Evolutionary conservation across 805 yeast species (phyloP).

Genomic region (Cyberlindnera nakhonratchasimensis): DNA sequence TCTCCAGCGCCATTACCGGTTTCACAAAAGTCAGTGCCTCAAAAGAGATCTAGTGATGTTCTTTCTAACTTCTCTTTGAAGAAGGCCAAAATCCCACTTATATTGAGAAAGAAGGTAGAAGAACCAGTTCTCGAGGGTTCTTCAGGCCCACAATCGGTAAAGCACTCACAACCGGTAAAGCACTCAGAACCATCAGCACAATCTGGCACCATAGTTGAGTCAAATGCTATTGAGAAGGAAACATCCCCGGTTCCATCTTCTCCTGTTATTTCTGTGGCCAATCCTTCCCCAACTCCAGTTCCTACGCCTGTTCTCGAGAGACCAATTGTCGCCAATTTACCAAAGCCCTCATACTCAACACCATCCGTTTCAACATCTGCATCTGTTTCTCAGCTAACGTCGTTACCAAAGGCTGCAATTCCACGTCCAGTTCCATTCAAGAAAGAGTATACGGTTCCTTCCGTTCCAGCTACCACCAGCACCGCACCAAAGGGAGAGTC

Average conservation of each 20-base stretch:
- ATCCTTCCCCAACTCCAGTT: not conserved
- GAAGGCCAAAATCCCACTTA: slow-evolving; percentile 27
- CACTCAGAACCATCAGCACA: too few relatives aligned
- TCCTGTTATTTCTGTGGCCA: not conserved
- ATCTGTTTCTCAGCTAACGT: not conserved
- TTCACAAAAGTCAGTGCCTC: slow-evolving; percentile 8
- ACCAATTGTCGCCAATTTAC: not conserved
- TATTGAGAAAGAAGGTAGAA: slow-evolving; percentile 12
- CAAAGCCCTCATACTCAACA: slow-evolving; percentile 1
- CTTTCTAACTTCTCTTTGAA: slow-evolving; percentile 24
- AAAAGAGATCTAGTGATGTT: slow-evolving; percentile 23
- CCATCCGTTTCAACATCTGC: not conserved
- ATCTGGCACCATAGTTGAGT: too few relatives aligned
- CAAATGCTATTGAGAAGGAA: not conserved
- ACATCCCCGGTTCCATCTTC: not conserved
- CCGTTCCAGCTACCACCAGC: slow-evolving; percentile 1
- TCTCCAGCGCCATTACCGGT: not conserved
- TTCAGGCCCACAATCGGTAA: too few relatives aligned
- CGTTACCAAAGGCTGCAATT: slow-evolving; percentile 4
- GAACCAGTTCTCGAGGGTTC: not conserved
- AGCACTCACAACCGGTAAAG: too few relatives aligned
- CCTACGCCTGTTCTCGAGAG: not conserved
- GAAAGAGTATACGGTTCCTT: slow-evolving; percentile 6
- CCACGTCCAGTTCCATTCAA: slow-evolving; percentile 14
- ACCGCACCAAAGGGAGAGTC: slow-evolving; percentile 11